Evolutionary conservation across 177 flowering plant genomes (phyloP).

Genomic region (Vitis hybrid): DNA sequence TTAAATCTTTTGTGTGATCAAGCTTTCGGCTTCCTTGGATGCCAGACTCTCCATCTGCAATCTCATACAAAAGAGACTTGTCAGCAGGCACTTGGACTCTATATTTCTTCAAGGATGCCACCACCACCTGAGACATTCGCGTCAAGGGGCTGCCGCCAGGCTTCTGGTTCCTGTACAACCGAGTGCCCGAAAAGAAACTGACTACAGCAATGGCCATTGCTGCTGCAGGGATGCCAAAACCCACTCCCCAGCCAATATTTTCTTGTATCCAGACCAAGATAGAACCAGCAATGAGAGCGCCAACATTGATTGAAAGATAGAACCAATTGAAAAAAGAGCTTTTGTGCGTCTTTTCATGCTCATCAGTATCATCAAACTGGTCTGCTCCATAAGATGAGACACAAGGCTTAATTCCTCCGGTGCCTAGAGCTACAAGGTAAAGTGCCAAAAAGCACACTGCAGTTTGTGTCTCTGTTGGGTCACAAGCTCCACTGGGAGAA

Average conservation of each 20-base stretch:
- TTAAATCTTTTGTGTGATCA: slow-evolving; percentile 53
- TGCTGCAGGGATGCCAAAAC: slow-evolving; percentile 75
- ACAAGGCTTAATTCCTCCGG: slow-evolving; percentile 87
- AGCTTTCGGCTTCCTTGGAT: slow-evolving; percentile 74
- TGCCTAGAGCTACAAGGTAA: slow-evolving; percentile 67
- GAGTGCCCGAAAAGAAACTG: slow-evolving; percentile 61
- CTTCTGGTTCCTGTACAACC: slow-evolving; percentile 50
- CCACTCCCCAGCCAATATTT: slow-evolving; percentile 73
- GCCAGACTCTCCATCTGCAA: slow-evolving; percentile 51
- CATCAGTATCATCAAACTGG: slow-evolving; percentile 73
- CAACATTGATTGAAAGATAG: slow-evolving; percentile 67
- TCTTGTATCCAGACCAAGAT: slow-evolving; percentile 63
- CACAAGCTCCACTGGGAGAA: slow-evolving; percentile 32
- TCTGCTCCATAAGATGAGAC: slow-evolving; percentile 87
- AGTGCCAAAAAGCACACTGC: slow-evolving; percentile 52
- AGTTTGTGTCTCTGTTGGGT: slow-evolving; percentile 37
- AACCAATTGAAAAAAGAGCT: slow-evolving; percentile 87
- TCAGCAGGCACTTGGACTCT: slow-evolving; percentile 50
- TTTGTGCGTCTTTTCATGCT: slow-evolving; percentile 51
- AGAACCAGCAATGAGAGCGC: slow-evolving; percentile 63
- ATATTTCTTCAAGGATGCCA: slow-evolving; percentile 51
- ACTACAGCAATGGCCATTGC: slow-evolving; percentile 68
- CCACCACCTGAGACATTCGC: slow-evolving; percentile 53
- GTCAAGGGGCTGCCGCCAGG: slow-evolving; percentile 81
- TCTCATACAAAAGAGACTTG: slow-evolving; percentile 56